Base-by-base conservation (phyloP, 345 rosid genomes). In the Tarenaya hassleriana region DNA sequence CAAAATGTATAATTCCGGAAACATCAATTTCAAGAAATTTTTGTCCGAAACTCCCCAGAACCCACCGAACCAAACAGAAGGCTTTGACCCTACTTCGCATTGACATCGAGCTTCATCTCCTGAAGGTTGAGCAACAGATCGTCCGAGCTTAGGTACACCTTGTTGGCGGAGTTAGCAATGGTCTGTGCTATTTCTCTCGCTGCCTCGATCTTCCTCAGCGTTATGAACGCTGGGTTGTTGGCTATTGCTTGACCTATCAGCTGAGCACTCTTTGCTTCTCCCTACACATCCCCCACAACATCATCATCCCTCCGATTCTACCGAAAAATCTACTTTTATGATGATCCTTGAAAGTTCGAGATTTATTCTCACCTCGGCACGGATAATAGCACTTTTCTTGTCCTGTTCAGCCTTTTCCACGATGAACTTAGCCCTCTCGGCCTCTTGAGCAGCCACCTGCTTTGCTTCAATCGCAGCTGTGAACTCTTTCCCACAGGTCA, bases 351-450 rank as follows among this genome's bases (percentile, higher is more conserved):
- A n/a, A 14, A 7, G n/a, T 17, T 6, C n/a, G 49, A 16, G 11
- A 8, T 5, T 21, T 8, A n/a, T 24, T 34, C 69, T 32, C 24
- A 84, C 94, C 94, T 88, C 79, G 4, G 94, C 96, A 57, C 94
- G 75, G 66, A 88, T 88, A 16, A 88, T 64, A 12, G 91, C 94
- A 76, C 96, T 88, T 70, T 16, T 76, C 81, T 84, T 88, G 73
- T 88, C 96, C 34, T 84, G 94, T 64, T 88, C 94, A 55, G 96
- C 96, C 42, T 88, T 88, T 34, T 88, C 96, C 37, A 84, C 94
- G 17, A 84, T 72, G 52, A 80, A 88, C 68, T 88, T 88, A 15
- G 96, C 94, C 55, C 94, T 77, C 65, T 84, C 94, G 11, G 94
- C 94, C 47, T 88, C 96, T 63, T 84, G 96, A 32, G 88, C 96